Evolutionary conservation across 1,284 basidiomycete genomes (phyloP).

Genomic region (Tylopilus microsporus): DNA sequence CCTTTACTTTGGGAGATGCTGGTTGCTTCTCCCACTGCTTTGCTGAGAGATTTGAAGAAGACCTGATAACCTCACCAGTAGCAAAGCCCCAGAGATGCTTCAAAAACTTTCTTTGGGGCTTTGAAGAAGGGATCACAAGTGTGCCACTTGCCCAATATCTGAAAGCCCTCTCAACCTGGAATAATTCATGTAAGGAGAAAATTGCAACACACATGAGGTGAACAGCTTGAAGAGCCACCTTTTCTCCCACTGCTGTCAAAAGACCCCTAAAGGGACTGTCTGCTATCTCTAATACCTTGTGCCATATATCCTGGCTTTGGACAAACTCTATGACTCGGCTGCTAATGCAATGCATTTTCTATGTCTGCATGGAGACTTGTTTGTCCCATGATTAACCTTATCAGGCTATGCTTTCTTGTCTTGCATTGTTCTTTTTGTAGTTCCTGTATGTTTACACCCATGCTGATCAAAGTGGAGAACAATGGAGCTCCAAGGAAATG

Average conservation of each 20-base stretch:
- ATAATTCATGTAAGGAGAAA: too few species aligned
- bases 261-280: slow-evolving; percentile 10
- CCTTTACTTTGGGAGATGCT: too few species aligned
- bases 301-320: slow-evolving; percentile 26
- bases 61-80: too few species aligned
- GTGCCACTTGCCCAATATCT: too few species aligned
- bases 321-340: slow-evolving; percentile 1
- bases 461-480: slow-evolving; percentile 17
- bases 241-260: slow-evolving; percentile 30
- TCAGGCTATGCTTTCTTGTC: slow-evolving; percentile 17
- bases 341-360: slow-evolving; percentile 6
- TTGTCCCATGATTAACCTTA: slow-evolving; percentile 20
- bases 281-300: slow-evolving; percentile 21
- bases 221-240: slow-evolving; percentile 22
- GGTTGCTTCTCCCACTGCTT: too few species aligned
- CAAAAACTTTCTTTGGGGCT: too few species aligned
- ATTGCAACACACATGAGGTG: slow-evolving; percentile 39
- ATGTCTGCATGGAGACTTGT: slow-evolving; percentile 10
- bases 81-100: too few species aligned
- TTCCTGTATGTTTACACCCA: background rate
- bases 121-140: too few species aligned
- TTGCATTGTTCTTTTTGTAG: slow-evolving; percentile 21
- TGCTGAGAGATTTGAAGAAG: too few species aligned
- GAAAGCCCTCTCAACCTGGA: too few species aligned
- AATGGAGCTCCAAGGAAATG: slow-evolving; percentile 29